Evolutionary conservation across 371 early-diverging fungal genomes (phyloP), one percentile per base, ranked within the genome.

Genomic region (Mortierella sp.): DNA sequence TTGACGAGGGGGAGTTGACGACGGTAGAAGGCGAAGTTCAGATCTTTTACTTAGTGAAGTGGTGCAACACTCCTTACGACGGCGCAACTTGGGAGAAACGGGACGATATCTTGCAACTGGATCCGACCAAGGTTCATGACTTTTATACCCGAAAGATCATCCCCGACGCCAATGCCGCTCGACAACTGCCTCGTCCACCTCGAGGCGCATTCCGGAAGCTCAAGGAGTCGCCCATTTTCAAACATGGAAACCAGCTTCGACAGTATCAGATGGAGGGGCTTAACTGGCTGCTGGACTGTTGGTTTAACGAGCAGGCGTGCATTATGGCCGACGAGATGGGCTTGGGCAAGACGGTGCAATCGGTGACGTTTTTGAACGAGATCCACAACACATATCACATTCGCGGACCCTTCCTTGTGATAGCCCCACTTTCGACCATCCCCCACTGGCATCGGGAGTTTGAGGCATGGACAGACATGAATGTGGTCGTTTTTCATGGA

Each of bases 311-410:
- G 34, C 92, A 92, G 46, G 90, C 92, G 0, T 93, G 92, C 79
- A 97, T 97, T 59, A 90, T 97, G 87, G 97, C 97, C 11, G 97
- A 97, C 84, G 96, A 97, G 89, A 97, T 97, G 93, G 93, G 93
- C 57, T 86, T 96, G 37, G 96, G 96, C 61, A 97, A 97, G 82
- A 97, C 96, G 3, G 95, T 96, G 0, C 96, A 96, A 86, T 93
- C 93, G 2, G 95, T 95, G 28, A 90, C 94, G 1, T 92, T 96
- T 73, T 88, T 93, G 80, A 91, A 91, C 71, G 94, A 90, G 84
- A 90, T 94, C 31, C 94, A 93, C 80, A 89, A 91, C n/a, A 88
- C 89, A 26, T 88, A 91, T 73, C 89, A 89, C 64, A 89, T 93
- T 44, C 89, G 89, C 14, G 94, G 94, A 21, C 96, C 96, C 0